Evolutionary conservation across 257 asterid species (phyloP).

Genomic region (Solanum sparsipilum): DNA sequence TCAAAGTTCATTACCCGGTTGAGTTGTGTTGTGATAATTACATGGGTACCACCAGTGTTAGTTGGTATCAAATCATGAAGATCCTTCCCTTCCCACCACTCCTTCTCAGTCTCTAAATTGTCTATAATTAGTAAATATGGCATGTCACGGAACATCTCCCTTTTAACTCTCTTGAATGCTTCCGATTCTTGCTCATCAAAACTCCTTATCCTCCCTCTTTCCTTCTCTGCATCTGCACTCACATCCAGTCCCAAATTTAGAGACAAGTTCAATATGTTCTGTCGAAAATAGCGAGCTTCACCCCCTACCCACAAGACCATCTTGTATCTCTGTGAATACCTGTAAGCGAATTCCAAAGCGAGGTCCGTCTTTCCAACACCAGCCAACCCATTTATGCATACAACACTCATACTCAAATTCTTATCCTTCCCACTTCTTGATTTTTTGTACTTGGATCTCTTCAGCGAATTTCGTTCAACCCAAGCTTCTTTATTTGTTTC

Average conservation of each 20-base stretch:
- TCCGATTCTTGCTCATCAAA: conserved; percentile 83
- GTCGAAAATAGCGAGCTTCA: conserved; percentile 61
- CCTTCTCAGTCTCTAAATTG: conserved; percentile 65
- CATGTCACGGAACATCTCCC: conserved; percentile 78
- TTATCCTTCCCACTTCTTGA: conserved; percentile 45
- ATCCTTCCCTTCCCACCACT: conserved; percentile 97
- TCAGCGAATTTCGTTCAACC: conserved; percentile 56
- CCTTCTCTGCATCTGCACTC: conserved; percentile 80
- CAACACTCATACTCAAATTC: conserved; percentile 41
- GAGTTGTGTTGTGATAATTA: conserved; percentile 65
- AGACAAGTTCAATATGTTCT: conserved; percentile 57
- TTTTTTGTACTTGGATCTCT: conserved; percentile 42
- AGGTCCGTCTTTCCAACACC: conserved; percentile 85
- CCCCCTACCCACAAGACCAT: conserved; percentile 94
- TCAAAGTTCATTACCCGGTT: conserved; percentile 55
- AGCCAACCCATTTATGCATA: conserved; percentile 56
- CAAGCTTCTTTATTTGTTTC: conserved; percentile 59
- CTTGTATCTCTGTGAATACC: conserved; percentile 62
- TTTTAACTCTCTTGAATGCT: conserved; percentile 65
- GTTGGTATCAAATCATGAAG: conserved; percentile 69
- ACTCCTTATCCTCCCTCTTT: conserved; percentile 63
- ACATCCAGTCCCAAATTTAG: conserved; percentile 58
- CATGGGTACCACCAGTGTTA: conserved; percentile 79
- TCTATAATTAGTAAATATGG: conserved; percentile 81
- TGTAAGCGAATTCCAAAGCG: conserved; percentile 67